Percentiles rank a stretch among this genome's conserved stretches.
phyloP scores from a whole-genome alignment of 768 basidiomycete genomes.

The Phlegmacium glaucopus region DNA sequence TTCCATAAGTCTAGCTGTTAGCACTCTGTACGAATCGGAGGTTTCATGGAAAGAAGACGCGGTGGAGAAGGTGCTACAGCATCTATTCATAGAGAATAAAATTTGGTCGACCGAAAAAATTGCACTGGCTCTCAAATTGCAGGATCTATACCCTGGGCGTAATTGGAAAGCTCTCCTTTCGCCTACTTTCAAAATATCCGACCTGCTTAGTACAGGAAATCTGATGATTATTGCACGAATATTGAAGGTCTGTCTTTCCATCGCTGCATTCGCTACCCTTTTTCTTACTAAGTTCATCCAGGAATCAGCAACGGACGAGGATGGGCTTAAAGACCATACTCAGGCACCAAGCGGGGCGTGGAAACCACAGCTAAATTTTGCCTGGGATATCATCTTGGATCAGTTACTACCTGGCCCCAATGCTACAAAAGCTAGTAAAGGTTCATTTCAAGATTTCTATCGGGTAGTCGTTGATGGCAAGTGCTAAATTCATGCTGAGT shows the following conservation, averaged over 20 bases:
- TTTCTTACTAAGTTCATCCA: conserved; percentile 21
- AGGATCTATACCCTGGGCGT: conserved; percentile 52
- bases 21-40: conserved; percentile 52
- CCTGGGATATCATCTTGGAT: conserved; percentile 84
- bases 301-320: conserved; percentile 59
- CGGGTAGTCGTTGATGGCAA: conserved; percentile 86
- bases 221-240: conserved; percentile 70
- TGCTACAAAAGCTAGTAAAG: conserved; percentile 36
- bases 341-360: conserved; percentile 58
- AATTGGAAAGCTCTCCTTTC: conserved; percentile 65
- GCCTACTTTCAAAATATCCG: conserved; percentile 74
- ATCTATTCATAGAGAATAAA: conserved; percentile 50
- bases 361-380: conserved; percentile 92
- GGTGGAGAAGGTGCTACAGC: conserved; percentile 43
- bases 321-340: conserved; percentile 42
- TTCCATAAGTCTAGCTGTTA: conserved; percentile 62
- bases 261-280: background rate
- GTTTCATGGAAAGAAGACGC: conserved; percentile 74
- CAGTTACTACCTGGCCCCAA: conserved; percentile 55
- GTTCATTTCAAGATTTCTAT: conserved; percentile 90
- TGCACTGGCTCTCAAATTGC: conserved; percentile 72
- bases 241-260: conserved; percentile 58
- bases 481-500: conserved; percentile 16
- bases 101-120: conserved; percentile 89
- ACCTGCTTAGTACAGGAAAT: conserved; percentile 70